Conservation (phyloP, 139 green algal species). For the Zygnema circumcarinatum region DNA sequence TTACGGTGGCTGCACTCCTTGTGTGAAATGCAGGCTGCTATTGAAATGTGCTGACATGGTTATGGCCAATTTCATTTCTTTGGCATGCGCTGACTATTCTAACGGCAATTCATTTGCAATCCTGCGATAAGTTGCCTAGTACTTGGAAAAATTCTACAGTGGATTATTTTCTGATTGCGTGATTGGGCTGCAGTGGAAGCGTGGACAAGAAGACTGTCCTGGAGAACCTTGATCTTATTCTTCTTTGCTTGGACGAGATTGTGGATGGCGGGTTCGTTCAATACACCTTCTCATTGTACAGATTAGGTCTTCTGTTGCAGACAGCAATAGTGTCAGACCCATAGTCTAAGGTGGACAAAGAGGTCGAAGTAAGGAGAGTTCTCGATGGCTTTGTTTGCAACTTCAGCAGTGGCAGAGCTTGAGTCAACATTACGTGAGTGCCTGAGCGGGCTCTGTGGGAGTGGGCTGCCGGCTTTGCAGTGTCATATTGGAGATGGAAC, state of each 20-base stretch:
- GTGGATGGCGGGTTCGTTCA: conserved; percentile 84
- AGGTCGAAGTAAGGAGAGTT: neutral
- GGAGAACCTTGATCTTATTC: conserved; percentile 97
- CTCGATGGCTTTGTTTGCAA: conserved; percentile 24
- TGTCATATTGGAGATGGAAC: conserved; percentile 95
- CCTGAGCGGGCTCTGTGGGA: too few species aligned
- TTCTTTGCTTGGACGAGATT: conserved; percentile 96
- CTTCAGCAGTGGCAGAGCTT: too few species aligned
- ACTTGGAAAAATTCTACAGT: too few species aligned
- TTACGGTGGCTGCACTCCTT: too few species aligned
- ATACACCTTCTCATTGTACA: conserved; percentile 14
- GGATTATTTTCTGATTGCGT: neutral
- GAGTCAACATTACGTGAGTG: too few species aligned
- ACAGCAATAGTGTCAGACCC: neutral
- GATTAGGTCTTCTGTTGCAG: neutral
- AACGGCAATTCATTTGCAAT: too few species aligned
- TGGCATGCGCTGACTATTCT: too few species aligned
- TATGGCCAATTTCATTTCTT: too few species aligned
- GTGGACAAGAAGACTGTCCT: conserved; percentile 99
- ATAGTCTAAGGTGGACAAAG: neutral
- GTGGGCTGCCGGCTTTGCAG: conserved; percentile 62
- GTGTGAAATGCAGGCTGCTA: too few species aligned
- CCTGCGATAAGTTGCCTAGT: too few species aligned
- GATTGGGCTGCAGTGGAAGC: conserved; percentile 61
- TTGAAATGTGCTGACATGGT: too few species aligned